Conservation (phyloP, 2,329 filamentous ascomycete species). For the Penicillium sp. region DNA sequence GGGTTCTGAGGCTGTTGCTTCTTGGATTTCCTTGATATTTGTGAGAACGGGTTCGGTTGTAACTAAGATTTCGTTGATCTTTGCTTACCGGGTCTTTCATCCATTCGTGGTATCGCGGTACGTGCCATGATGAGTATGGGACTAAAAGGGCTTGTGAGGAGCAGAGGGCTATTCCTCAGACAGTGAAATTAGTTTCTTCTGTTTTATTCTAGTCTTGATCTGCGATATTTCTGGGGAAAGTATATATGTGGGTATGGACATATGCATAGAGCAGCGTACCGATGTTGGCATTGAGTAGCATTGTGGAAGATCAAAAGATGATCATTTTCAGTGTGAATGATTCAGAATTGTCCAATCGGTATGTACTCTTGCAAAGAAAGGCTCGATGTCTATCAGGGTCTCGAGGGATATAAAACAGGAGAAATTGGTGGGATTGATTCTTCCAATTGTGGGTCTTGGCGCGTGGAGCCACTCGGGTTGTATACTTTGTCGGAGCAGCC, state of each 20-base stretch:
- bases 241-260: background rate
- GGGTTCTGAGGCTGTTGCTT: conserved; percentile 83
- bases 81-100: conserved; percentile 71
- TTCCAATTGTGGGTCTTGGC: conserved; percentile 19
- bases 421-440: conserved; percentile 9
- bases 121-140: conserved; percentile 79
- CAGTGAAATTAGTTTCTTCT: background rate
- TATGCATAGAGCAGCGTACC: conserved; percentile 22
- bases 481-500: background rate
- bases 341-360: background rate
- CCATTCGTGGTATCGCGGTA: conserved; percentile 80
- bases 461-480: conserved; percentile 5
- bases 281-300: conserved; percentile 38
- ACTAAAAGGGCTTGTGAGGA: conserved; percentile 70
- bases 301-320: conserved; percentile 9
- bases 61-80: background rate
- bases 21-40: conserved; percentile 60
- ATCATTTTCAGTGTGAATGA: background rate
- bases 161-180: conserved; percentile 56
- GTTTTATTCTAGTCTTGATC: background rate
- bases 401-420: background rate
- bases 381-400: background rate
- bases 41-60: background rate
- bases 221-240: background rate
- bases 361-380: background rate